These are phyloP conservation scores for Candida tammaniensis DNA, from an alignment of 805 yeast species.

Conservation along the genomic window DNA sequence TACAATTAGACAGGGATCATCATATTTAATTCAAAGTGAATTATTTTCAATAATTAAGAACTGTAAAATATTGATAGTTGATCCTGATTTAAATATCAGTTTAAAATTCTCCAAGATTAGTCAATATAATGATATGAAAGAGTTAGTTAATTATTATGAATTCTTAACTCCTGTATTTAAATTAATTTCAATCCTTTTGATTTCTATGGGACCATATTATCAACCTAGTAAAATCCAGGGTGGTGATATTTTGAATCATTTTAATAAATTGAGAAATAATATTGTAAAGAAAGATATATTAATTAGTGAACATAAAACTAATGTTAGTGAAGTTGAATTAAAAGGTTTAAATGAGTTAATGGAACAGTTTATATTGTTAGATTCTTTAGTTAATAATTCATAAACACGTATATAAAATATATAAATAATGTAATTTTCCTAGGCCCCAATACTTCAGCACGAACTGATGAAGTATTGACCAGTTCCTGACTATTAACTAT, in stretches of 20 bases:
- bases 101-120: slow-evolving; percentile 27
- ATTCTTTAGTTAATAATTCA: slow-evolving; percentile 36
- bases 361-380: slow-evolving; percentile 50
- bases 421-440: no score
- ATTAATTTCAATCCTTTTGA: slow-evolving; percentile 58
- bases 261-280: slow-evolving; percentile 57
- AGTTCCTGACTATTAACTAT: background rate
- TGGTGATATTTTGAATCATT: slow-evolving; percentile 47
- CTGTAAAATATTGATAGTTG: slow-evolving; percentile 57
- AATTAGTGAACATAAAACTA: slow-evolving; percentile 23
- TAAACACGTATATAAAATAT: no score
- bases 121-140: slow-evolving; percentile 38
- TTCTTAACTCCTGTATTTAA: slow-evolving; percentile 73
- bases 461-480: background rate
- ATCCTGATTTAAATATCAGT: slow-evolving; percentile 76
- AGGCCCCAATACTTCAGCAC: no score
- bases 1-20: slow-evolving; percentile 74
- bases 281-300: slow-evolving; percentile 57
- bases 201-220: slow-evolving; percentile 79
- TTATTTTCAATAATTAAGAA: slow-evolving; percentile 60
- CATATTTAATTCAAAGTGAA: slow-evolving; percentile 69
- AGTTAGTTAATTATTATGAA: slow-evolving; percentile 47
- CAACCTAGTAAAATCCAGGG: slow-evolving; percentile 54
- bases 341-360: slow-evolving; percentile 52
- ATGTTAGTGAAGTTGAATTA: slow-evolving; percentile 25